Evolutionary conservation across 2,329 filamentous ascomycete genomes (phyloP), one percentile per base, ranked within the genome.

Genomic region (Torrubiellomyces zombiae): DNA sequence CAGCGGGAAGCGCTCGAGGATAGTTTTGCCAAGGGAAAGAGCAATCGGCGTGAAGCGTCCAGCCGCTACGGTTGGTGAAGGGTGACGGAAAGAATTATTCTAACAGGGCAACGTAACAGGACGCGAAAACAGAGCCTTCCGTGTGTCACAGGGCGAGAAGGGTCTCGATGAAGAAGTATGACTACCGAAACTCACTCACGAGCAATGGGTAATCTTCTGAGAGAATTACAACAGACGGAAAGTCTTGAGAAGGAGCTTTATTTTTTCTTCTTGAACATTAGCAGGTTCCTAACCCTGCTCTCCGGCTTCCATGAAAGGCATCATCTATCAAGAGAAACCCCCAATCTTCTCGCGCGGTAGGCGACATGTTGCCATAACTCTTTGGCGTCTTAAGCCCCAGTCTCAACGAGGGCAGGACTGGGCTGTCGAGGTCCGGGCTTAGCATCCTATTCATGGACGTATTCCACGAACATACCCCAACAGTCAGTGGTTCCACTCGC

Each of bases 1-100:
- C 83, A 95, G 52, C 73, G 74, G 44, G 82, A 92, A 8, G 83
- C 82, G 3, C 55, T 94, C 36, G 83, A 94, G 51, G 86, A 95
- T 43, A 85, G 80, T 45, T 94, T 93, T 56, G 82, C 82, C 12
- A 60, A 74, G 37, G 80, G 82, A 5, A 74, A 68, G 54, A 68
- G 65, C 39, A 89, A 85, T 42, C 74, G 80, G 48, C 75, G 69
- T 39, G 83, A 93, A 46, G 81, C 81, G 12, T 79, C 78, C 4
- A 73, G 68, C 29, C 70, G 69, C 39, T 94, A 94, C 54, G 85
- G 85, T 5, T 94, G 82, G 80, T 33, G 26, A 24, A 20, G 22
- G 14, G n/a, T 31, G 24, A 25, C 10, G 19, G 10, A 21, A n/a
- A n/a, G n/a, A n/a, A n/a, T n/a, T n/a, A n/a, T n/a, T n/a, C n/a